phyloP scores from a whole-genome alignment of 257 asterid genomes.

The Petunia axillaris region DNA sequence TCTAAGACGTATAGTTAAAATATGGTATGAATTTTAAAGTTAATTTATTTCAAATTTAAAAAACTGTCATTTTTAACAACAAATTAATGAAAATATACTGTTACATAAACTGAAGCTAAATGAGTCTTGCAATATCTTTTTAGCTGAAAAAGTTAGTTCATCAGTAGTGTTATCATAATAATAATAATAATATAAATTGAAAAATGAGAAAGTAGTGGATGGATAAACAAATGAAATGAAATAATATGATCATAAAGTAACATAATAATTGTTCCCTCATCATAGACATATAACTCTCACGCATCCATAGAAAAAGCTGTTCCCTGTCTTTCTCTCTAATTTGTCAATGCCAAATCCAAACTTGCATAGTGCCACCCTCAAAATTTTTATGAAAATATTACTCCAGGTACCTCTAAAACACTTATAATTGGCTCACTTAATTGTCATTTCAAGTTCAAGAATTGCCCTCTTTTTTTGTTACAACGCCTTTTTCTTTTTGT shows the following conservation, averaged over 20 bases:
- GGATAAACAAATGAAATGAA: slow-evolving; percentile 8
- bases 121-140: no score
- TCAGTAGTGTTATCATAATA: no score
- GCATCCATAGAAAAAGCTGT: slow-evolving; percentile 45
- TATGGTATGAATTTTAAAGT: no score
- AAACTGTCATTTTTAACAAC: no score
- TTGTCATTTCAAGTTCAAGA: slow-evolving; percentile 18
- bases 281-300: not conserved
- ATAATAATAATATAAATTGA: not conserved
- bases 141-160: no score
- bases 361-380: slow-evolving; percentile 27
- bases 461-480: not conserved
- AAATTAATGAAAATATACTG: no score
- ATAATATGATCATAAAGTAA: not conserved
- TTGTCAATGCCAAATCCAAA: slow-evolving; percentile 56
- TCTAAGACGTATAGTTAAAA: no score
- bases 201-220: not conserved
- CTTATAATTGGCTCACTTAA: slow-evolving; percentile 20
- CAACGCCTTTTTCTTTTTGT: not conserved
- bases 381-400: not conserved
- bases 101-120: no score
- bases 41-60: no score
- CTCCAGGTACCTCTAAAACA: not conserved
- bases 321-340: slow-evolving; percentile 42
- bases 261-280: not conserved